Base-by-base conservation (phyloP, 441 rosid species). In the Populus tomentosa region DNA sequence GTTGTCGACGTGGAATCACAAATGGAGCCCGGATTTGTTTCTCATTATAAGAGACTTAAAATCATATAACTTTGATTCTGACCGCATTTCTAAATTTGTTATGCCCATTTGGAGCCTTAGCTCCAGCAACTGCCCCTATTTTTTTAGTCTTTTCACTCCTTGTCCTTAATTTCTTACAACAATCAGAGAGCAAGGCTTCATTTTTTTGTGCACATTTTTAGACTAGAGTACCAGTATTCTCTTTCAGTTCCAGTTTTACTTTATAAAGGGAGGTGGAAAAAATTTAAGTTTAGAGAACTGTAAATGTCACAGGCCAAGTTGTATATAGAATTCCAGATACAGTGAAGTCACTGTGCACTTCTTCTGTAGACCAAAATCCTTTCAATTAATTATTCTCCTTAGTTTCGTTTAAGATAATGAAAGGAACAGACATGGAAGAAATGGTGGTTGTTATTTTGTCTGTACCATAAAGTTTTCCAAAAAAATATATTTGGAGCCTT, bases 401-500 rank as follows among this genome's bases (percentile, higher is more conserved):
- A 67, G 42, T 61, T 20, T 33, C 53, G 53, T 53, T 77, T 32
- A 46, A 75, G 33, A 79, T 64, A 73, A 79, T 67, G 40, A 73
- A 38, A 64, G 62, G 76, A 75, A 53, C 26, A 73, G 79, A 71
- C 65, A 67, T 63, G 26, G 74, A 26, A 46, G 74, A 32, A 77
- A 30, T 69, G 38, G 40, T 72, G 67, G 26, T 64, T 82, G 66
- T 74, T 50, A 46, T 84, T 35, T 73, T 78, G 64, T 72, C 71
- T 63, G 62, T 79, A 74, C 73, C 23, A 2, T 71, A 80, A 78
- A 36, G 32, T 62, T 79, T 71, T 56, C 18, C 53, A 70, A n/a
- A 36, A n/a, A 36, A 77, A 62, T 75, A 67, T 61, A 24, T 77
- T 77, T 75, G 71, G 78, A 75, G 67, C 72, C 79, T 46, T 76